Evolutionary conservation across 139 green algal genomes (phyloP).

Genomic region (Volvox reticuliferus): DNA sequence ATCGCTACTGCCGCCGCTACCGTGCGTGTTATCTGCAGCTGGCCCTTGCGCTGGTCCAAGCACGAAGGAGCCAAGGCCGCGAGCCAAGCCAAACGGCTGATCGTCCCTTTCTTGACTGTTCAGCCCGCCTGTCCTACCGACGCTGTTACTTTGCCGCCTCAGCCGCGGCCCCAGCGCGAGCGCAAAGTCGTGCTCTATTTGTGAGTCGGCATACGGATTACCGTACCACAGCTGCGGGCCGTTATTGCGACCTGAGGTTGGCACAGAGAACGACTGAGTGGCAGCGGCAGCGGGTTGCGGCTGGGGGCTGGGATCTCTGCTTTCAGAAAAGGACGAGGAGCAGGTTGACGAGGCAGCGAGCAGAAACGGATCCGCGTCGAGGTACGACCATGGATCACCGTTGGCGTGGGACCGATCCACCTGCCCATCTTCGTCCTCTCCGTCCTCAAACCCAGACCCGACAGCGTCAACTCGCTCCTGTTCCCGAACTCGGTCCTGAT

Average conservation of each 20-base stretch:
- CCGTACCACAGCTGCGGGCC: constrained; percentile 1
- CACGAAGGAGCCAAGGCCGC: too few relatives aligned
- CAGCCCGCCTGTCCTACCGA: neutral
- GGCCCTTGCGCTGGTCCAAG: neutral
- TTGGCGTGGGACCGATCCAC: neutral
- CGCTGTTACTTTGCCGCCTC: neutral
- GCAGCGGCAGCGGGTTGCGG: neutral
- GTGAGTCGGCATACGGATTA: neutral
- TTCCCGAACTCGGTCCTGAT: neutral
- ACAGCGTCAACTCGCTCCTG: neutral
- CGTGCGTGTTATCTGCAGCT: neutral
- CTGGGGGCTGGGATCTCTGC: neutral
- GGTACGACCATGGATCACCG: neutral
- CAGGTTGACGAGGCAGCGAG: neutral
- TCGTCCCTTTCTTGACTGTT: neutral
- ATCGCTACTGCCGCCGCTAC: constrained; percentile 4
- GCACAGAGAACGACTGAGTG: too few relatives aligned
- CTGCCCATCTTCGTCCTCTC: neutral
- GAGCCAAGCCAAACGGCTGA: neutral
- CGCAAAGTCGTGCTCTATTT: constrained; percentile 1
- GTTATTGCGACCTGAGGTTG: neutral
- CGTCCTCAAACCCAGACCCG: neutral
- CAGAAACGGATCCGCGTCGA: neutral
- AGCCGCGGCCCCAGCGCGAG: neutral
- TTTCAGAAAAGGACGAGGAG: neutral